phyloP scores from a whole-genome alignment of 2,329 filamentous ascomycete genomes.

The Pseudogymnoascus sp. region DNA sequence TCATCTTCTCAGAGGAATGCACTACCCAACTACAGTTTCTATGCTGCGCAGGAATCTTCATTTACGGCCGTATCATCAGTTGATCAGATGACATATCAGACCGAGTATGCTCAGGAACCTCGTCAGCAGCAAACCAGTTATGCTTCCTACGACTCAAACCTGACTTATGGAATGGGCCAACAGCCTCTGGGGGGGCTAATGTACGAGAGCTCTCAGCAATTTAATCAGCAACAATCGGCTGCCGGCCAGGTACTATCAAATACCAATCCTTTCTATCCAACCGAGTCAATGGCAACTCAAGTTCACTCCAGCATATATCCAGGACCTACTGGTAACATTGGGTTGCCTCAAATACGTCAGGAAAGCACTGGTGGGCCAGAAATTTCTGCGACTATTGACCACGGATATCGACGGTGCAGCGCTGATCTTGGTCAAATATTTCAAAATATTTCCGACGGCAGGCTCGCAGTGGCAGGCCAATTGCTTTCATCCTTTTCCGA shows the following conservation, averaged over 20 bases:
- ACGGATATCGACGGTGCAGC: background rate
- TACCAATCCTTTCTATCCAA: background rate
- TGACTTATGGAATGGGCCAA: background rate
- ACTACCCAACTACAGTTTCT: background rate
- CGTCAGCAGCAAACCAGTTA: background rate
- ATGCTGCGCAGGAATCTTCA: background rate
- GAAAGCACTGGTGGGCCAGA: background rate
- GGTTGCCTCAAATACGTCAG: background rate
- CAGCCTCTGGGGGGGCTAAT: slow-evolving; percentile 1
- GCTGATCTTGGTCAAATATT: slow-evolving; percentile 44
- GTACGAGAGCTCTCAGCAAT: slow-evolving; percentile 5
- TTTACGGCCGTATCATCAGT: slow-evolving; percentile 6
- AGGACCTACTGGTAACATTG: background rate
- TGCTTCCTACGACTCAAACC: background rate
- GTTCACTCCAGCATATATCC: background rate
- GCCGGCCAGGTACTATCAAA: background rate
- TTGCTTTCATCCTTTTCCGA: slow-evolving; percentile 57
- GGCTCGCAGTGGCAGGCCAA: slow-evolving; percentile 52
- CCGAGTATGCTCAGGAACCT: background rate
- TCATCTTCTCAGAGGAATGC: slow-evolving; percentile 2
- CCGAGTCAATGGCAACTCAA: background rate
- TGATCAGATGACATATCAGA: background rate
- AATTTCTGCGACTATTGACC: background rate
- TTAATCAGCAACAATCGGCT: background rate
- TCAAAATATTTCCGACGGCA: slow-evolving; percentile 53